Evolutionary conservation across 495 filamentous ascomycete genomes (phyloP).

Genomic region (Tuber brumale): DNA sequence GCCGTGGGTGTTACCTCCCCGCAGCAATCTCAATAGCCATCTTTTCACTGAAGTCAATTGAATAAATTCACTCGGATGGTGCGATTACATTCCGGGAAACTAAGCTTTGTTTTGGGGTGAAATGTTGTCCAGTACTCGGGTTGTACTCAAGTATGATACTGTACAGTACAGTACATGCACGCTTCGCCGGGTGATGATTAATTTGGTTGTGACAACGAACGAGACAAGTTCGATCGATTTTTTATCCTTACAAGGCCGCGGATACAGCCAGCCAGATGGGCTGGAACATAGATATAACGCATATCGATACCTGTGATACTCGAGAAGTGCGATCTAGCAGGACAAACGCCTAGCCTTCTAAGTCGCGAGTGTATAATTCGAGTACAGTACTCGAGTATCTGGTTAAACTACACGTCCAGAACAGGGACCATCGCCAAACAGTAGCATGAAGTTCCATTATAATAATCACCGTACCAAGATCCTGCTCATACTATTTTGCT

Average conservation of each 20-base stretch:
- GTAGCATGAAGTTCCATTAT: background rate
- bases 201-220: background rate
- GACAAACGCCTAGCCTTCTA: background rate
- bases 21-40: background rate
- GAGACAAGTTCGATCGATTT: no score
- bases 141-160: no score
- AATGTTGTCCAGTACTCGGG: no score
- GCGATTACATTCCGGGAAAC: background rate
- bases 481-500: background rate
- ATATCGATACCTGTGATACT: no score
- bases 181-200: background rate
- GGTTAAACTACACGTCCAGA: background rate
- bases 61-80: background rate
- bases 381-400: no score
- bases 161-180: no score
- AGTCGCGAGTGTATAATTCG: background rate
- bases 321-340: no score
- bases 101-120: background rate
- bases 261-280: background rate
- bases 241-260: no score
- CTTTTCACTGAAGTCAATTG: background rate
- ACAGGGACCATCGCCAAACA: background rate
- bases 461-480: background rate
- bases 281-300: background rate
- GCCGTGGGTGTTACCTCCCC: background rate